Conservation (phyloP, 2,329 filamentous ascomycete genomes). For the Blastomyces percursus region DNA sequence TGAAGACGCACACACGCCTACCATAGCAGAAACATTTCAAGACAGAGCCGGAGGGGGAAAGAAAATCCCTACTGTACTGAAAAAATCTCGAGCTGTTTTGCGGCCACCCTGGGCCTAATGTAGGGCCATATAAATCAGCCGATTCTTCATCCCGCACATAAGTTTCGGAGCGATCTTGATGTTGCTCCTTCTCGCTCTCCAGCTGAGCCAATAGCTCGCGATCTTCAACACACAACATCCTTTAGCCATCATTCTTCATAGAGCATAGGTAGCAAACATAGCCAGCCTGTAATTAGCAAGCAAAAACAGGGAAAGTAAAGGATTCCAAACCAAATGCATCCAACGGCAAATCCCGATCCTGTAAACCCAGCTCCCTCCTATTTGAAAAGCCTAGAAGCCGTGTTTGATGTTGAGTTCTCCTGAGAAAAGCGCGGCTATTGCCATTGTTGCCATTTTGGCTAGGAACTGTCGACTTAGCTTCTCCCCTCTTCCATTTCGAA, state of each 20-base stretch:
- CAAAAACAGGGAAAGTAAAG: neutral
- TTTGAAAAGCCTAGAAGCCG: neutral
- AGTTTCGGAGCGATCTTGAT: neutral
- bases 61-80: constrained; percentile 18
- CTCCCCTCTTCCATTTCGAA: neutral
- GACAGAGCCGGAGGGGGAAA: neutral
- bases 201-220: constrained; percentile 29
- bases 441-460: neutral
- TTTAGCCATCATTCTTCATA: constrained; percentile 10
- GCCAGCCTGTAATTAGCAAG: neutral
- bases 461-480: neutral
- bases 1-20: neutral
- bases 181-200: constrained; percentile 11
- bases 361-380: neutral
- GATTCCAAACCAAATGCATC: constrained; percentile 39
- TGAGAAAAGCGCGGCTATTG: neutral
- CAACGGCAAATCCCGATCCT: constrained; percentile 26
- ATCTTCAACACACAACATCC: constrained; percentile 18
- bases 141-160: neutral
- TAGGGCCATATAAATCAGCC: constrained; percentile 1
- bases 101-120: neutral
- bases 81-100: constrained; percentile 23
- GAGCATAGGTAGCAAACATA: neutral
- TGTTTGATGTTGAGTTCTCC: neutral
- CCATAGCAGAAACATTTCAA: neutral